Percentiles rank a stretch among this genome's conserved stretches.
These are phyloP conservation scores for Afroboletus lepidellus DNA, from an alignment of 1,284 basidiomycete species.

Conservation along the genomic window DNA sequence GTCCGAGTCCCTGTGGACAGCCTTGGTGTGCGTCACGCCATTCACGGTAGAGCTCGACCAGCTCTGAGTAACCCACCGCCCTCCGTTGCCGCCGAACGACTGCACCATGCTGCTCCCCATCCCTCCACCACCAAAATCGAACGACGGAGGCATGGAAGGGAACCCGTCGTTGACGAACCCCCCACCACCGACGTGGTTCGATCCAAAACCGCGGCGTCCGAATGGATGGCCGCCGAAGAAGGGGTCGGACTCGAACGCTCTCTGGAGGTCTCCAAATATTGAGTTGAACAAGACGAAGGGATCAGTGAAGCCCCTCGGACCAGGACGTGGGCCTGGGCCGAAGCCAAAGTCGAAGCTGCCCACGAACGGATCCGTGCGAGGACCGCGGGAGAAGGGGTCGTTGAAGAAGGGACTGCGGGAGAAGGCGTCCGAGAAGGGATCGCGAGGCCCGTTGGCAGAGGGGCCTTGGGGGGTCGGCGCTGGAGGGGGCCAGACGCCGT, in stretches of 20 bases:
- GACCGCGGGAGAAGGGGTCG: conserved; percentile 34
- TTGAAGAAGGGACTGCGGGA: conserved; percentile 33
- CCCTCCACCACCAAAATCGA: conserved; percentile 14
- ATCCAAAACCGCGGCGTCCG: conserved; percentile 21
- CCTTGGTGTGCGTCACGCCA: conserved; percentile 61
- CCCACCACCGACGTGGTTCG: conserved; percentile 26
- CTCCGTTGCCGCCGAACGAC: conserved; percentile 17
- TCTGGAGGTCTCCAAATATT: conserved; percentile 54
- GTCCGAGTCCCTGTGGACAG: conserved; percentile 53
- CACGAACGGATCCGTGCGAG: conserved; percentile 27
- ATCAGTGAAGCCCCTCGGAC: conserved; percentile 52
- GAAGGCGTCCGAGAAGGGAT: conserved; percentile 37
- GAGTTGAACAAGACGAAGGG: conserved; percentile 71
- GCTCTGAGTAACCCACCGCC: conserved; percentile 52
- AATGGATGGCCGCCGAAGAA: conserved; percentile 18
- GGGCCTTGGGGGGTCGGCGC: conserved; percentile 33
- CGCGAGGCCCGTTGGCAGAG: conserved; percentile 30
- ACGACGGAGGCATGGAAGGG: conserved; percentile 12
- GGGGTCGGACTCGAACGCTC: conserved; percentile 30
- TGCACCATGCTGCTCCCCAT: conserved; percentile 15
- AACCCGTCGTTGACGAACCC: conserved; percentile 15
- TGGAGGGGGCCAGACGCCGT: conserved; percentile 73
- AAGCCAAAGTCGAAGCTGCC: conserved; percentile 23
- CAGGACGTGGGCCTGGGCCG: conserved; percentile 25
- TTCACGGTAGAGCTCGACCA: conserved; percentile 55